phyloP scores from a whole-genome alignment of 257 asterid species.

The Forsythia suspensa region DNA sequence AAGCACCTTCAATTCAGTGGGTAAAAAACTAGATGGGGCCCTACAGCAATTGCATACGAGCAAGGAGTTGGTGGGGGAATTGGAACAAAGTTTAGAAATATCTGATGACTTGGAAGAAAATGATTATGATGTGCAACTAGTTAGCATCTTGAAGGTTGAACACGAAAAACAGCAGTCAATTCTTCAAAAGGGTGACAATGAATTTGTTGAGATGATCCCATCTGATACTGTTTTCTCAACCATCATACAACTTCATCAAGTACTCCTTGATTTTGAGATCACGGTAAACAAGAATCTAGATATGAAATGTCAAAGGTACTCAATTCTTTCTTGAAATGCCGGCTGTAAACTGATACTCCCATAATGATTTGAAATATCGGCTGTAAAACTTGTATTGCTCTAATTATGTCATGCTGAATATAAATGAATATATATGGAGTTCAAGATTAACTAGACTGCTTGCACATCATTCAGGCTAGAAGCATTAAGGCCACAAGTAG shows the following conservation, averaged over 20 bases:
- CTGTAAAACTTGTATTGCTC: too few species aligned
- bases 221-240: constrained; percentile 23
- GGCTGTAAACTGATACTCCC: background rate
- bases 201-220: background rate
- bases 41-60: constrained; percentile 47
- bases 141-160: constrained; percentile 18
- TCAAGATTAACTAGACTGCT: background rate
- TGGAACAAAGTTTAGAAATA: constrained; percentile 37
- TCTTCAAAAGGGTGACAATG: constrained; percentile 21
- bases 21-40: constrained; percentile 50
- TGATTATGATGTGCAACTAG: background rate
- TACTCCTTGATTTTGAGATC: constrained; percentile 39
- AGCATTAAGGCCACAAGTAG: constrained; percentile 40
- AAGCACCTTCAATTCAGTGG: constrained; percentile 42
- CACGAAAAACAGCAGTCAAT: background rate
- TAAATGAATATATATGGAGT: too few species aligned
- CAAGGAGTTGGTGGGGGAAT: constrained; percentile 43
- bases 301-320: constrained; percentile 55
- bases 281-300: constrained; percentile 38
- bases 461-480: constrained; percentile 46
- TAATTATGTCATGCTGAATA: too few species aligned
- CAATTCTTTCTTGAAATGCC: background rate
- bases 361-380: too few species aligned
- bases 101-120: constrained; percentile 23
- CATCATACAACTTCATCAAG: constrained; percentile 33